phyloP scores from a whole-genome alignment of 1,284 basidiomycete genomes.

The Acaromyces ingoldii region DNA sequence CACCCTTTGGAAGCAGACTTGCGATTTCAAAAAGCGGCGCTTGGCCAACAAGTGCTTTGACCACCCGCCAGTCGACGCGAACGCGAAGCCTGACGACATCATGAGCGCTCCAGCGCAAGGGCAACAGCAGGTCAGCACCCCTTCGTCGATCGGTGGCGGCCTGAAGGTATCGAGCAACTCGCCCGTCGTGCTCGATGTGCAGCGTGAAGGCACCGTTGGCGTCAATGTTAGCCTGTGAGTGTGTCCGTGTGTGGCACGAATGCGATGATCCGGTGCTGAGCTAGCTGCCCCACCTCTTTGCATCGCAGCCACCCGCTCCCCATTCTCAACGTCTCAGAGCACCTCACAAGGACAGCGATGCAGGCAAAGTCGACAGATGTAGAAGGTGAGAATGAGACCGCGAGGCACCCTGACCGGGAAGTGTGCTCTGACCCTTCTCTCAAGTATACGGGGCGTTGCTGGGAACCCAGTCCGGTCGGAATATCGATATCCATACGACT shows the following conservation, averaged over 20 bases:
- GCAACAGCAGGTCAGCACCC: too few species aligned
- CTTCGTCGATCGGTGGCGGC: too few species aligned
- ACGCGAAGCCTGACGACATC: too few species aligned
- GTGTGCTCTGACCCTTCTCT: background rate
- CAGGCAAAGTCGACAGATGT: conserved; percentile 53
- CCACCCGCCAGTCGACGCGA: too few species aligned
- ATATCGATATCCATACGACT: conserved; percentile 91
- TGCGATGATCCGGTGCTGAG: too few species aligned
- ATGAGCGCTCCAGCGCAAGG: too few species aligned
- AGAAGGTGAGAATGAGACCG: conserved; percentile 4
- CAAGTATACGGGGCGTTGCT: conserved; percentile 80
- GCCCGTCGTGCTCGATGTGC: conserved; percentile 22
- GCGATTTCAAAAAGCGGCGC: too few species aligned
- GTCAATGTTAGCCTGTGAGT: conserved; percentile 26
- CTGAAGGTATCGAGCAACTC: conserved; percentile 19
- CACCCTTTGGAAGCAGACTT: too few species aligned
- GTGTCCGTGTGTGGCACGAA: too few species aligned
- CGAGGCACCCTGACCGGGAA: background rate
- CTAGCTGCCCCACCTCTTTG: background rate
- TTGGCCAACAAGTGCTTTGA: too few species aligned
- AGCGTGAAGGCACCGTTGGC: conserved; percentile 15
- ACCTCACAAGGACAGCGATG: conserved; percentile 75
- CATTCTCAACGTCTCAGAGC: conserved; percentile 93
- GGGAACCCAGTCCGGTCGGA: conserved; percentile 87
- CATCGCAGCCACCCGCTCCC: conserved; percentile 81